A percentile compares a stretch with the other conserved stretches of the same genome.
phyloP scores from a whole-genome alignment of 176 grass and related monocot genomes.

The Musa beccarii region DNA sequence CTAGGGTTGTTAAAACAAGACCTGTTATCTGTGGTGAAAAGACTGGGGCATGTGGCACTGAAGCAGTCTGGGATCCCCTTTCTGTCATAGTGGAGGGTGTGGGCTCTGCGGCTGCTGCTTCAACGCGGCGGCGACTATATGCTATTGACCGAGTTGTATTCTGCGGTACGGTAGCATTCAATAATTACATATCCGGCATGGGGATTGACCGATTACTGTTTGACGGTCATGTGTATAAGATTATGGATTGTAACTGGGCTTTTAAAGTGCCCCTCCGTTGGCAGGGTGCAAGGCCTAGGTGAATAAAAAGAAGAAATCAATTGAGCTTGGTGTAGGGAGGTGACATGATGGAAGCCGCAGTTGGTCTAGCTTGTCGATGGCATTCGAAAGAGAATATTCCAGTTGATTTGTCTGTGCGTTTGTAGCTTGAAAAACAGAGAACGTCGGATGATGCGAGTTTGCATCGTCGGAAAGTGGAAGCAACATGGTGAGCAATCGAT shows the following conservation, averaged over 20 bases:
- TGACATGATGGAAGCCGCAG: no score
- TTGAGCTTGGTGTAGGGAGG: no score
- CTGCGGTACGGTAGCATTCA: background rate
- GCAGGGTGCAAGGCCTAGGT: no score
- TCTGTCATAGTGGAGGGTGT: conserved; percentile 19
- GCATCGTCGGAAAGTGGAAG: no score
- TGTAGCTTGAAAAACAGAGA: background rate
- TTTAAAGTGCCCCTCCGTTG: no score
- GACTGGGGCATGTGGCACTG: conserved; percentile 23
- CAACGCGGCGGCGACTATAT: background rate
- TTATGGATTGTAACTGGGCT: no score
- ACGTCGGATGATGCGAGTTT: no score
- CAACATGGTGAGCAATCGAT: no score
- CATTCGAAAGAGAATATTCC: no score
- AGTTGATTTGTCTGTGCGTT: background rate
- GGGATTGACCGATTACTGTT: background rate
- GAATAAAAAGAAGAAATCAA: no score
- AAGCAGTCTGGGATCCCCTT: conserved; percentile 44
- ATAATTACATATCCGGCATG: background rate
- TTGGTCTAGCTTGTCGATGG: no score
- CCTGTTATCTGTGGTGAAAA: conserved; percentile 18
- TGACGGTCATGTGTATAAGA: background rate
- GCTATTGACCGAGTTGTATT: background rate
- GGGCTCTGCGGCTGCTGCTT: background rate
- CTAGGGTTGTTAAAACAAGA: background rate